Conservation (phyloP, 371 early-diverging fungal species). For the Batkoa obscura region DNA sequence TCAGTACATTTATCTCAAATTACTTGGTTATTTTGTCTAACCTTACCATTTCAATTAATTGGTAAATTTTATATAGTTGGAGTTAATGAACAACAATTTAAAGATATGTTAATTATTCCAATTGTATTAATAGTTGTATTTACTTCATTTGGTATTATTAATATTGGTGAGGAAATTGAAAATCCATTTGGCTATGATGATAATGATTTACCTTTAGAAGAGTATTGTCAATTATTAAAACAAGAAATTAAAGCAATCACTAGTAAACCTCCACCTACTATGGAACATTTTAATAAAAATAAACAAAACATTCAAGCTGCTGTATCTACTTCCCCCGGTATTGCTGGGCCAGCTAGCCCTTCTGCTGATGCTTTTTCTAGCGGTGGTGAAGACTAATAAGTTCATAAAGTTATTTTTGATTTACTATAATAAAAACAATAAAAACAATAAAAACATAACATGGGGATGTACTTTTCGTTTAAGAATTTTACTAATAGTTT, state of each 20-base stretch:
- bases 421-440: too few species aligned
- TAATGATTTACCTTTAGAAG: constrained; percentile 19
- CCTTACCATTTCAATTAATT: constrained; percentile 47
- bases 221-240: constrained; percentile 15
- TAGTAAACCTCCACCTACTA: neutral
- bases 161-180: constrained; percentile 50
- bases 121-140: constrained; percentile 20
- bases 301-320: too few species aligned
- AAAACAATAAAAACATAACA: too few species aligned
- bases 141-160: constrained; percentile 33
- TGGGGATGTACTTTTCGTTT: too few species aligned
- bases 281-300: neutral
- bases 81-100: neutral
- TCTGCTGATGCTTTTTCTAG: too few species aligned
- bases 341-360: too few species aligned
- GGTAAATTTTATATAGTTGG: constrained; percentile 21
- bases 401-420: too few species aligned
- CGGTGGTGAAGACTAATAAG: too few species aligned
- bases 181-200: constrained; percentile 47
- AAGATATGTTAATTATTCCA: constrained; percentile 33
- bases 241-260: constrained; percentile 14
- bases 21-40: constrained; percentile 42
- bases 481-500: too few species aligned
- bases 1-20: constrained; percentile 53
- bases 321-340: too few species aligned